phyloP scores from a whole-genome alignment of 805 yeast genomes.

The Pichia cephalocereana region DNA sequence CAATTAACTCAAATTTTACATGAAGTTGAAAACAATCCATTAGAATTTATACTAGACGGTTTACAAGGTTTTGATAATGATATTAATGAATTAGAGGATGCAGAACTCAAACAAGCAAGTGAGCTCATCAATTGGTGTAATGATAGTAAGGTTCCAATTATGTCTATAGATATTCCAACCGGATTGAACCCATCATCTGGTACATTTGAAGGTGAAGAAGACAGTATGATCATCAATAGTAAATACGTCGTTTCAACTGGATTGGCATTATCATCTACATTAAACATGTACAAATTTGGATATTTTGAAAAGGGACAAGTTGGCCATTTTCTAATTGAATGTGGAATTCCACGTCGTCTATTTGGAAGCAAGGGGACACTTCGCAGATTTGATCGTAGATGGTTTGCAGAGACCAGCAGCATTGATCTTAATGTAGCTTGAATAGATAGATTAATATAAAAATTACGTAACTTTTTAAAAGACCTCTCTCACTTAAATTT shows the following conservation, averaged over 20 bases:
- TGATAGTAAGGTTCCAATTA: slow-evolving; percentile 31
- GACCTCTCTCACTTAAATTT: no score
- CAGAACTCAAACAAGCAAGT: slow-evolving; percentile 31
- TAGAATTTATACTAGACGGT: slow-evolving; percentile 75
- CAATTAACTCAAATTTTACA: slow-evolving; percentile 30
- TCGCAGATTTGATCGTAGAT: slow-evolving; percentile 36
- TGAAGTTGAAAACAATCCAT: slow-evolving; percentile 52
- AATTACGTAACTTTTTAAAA: no score
- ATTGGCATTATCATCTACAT: slow-evolving; percentile 56
- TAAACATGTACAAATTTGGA: slow-evolving; percentile 52
- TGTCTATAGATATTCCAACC: slow-evolving; percentile 74
- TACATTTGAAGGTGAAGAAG: slow-evolving; percentile 20
- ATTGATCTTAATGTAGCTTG: slow-evolving; percentile 4
- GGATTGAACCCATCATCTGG: slow-evolving; percentile 85
- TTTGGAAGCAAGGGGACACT: slow-evolving; percentile 32
- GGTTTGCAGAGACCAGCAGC: slow-evolving; percentile 5
- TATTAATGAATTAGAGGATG: slow-evolving; percentile 45
- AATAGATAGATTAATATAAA: no score
- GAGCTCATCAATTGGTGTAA: slow-evolving; percentile 64
- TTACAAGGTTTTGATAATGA: slow-evolving; percentile 76
- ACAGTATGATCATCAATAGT: slow-evolving; percentile 22
- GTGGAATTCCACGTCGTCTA: slow-evolving; percentile 58
- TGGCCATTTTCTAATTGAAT: slow-evolving; percentile 54
- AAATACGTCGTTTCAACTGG: slow-evolving; percentile 64
- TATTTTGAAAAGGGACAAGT: slow-evolving; percentile 38